phyloP scores from a whole-genome alignment of 176 grass and related monocot genomes.

The Avena sativa region DNA sequence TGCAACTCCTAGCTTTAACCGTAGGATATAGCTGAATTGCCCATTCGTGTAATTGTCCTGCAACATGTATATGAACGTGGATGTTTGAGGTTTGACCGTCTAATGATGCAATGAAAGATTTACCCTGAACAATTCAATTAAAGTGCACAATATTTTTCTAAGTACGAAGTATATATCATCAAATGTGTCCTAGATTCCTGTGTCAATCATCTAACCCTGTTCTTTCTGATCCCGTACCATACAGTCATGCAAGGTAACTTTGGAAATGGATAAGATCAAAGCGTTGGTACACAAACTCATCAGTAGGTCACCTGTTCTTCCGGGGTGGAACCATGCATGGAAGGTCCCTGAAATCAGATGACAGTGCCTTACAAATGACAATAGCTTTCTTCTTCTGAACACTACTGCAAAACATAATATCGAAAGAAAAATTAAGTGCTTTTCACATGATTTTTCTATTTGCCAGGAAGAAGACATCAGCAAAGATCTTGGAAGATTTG shows the following conservation, averaged over 20 bases:
- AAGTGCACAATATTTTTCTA: neutral
- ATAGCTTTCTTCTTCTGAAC: neutral
- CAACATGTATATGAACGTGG: neutral
- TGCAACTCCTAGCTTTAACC: neutral
- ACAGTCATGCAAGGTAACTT: neutral
- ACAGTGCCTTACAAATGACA: neutral
- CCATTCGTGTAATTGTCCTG: neutral
- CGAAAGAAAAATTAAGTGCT: neutral
- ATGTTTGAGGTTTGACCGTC: neutral
- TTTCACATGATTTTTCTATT: slow-evolving; percentile 14
- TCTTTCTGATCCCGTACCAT: neutral
- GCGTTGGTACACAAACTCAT: slow-evolving; percentile 10
- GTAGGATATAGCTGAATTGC: neutral
- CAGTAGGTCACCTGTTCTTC: slow-evolving; percentile 11
- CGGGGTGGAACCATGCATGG: neutral
- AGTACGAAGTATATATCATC: neutral
- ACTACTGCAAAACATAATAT: neutral
- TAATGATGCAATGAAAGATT: neutral
- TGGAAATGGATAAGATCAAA: slow-evolving; percentile 1
- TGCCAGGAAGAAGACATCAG: slow-evolving; percentile 6
- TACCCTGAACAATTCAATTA: neutral
- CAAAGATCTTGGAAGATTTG: slow-evolving; percentile 22
- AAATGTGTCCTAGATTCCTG: neutral
- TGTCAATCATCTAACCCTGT: neutral
- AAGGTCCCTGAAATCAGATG: neutral